Conservation (phyloP, 2,329 filamentous ascomycete genomes). For the Monosporascus ibericus region DNA sequence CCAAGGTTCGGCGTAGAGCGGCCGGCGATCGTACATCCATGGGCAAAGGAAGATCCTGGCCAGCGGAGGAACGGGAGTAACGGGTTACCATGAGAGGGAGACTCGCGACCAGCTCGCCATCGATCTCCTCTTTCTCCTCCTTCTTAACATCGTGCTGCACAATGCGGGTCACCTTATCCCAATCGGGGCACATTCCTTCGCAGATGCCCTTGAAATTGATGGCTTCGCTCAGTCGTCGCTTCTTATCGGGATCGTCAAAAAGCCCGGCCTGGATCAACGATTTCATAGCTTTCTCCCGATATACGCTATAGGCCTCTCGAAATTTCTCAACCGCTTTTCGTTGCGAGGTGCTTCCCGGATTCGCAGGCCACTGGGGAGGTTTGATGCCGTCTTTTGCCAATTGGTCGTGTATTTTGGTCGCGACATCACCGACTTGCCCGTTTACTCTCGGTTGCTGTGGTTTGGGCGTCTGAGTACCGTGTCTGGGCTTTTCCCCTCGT, state of each 20-base stretch:
- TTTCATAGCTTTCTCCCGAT: conserved; percentile 49
- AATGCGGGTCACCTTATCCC: conserved; percentile 58
- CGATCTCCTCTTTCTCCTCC: conserved; percentile 44
- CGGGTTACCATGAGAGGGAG: conserved; percentile 59
- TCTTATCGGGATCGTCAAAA: conserved; percentile 60
- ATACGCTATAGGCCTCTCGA: conserved; percentile 49
- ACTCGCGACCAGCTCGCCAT: conserved; percentile 38
- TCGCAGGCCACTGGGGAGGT: conserved; percentile 49
- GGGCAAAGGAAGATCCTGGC: conserved; percentile 60
- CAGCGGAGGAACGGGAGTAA: conserved; percentile 60
- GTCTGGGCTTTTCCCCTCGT: background rate
- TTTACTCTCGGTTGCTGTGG: conserved; percentile 3
- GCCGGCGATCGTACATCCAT: conserved; percentile 60
- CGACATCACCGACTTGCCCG: conserved; percentile 23
- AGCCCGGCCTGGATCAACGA: conserved; percentile 53
- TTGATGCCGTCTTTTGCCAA: conserved; percentile 48
- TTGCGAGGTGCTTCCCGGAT: conserved; percentile 46
- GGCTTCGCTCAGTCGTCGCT: conserved; percentile 55
- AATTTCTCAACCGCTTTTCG: conserved; percentile 48
- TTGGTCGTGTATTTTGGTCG: conserved; percentile 45
- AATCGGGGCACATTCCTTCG: conserved; percentile 65
- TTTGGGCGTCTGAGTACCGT: background rate
- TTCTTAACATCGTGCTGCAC: conserved; percentile 52
- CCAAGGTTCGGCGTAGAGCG: conserved; percentile 52
- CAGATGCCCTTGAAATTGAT: conserved; percentile 63